Evolutionary conservation across 768 basidiomycete species (phyloP).

Genomic region (Phlegmacium glaucopus): DNA sequence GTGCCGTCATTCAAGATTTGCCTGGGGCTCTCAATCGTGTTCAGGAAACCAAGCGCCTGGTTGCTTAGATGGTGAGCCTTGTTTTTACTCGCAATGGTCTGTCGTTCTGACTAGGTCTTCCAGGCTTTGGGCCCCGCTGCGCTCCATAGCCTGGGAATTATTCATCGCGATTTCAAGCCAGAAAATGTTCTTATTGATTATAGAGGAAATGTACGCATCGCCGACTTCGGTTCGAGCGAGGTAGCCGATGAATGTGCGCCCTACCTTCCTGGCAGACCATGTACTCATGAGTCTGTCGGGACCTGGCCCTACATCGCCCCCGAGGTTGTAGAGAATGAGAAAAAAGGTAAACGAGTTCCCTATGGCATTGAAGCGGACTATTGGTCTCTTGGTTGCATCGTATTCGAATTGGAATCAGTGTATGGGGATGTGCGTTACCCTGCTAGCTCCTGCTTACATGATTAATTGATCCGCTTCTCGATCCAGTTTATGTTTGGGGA

Average conservation of each 20-base stretch:
- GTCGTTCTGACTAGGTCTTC: not conserved
- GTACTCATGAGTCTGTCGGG: not conserved
- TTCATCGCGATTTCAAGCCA: constrained; percentile 4
- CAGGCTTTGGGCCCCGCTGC: not conserved
- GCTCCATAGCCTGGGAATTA: constrained; percentile 1
- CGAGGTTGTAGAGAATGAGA: not conserved
- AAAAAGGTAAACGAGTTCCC: not conserved
- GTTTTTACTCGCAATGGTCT: not conserved
- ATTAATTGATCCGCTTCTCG: not conserved
- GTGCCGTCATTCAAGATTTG: not conserved
- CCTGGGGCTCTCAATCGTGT: not conserved
- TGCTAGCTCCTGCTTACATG: not conserved
- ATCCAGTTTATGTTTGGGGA: not conserved
- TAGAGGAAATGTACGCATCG: not conserved
- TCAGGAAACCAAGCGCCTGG: not conserved
- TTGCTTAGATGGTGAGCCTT: not conserved
- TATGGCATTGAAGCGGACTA: not conserved
- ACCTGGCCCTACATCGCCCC: not conserved
- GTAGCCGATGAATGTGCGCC: not conserved
- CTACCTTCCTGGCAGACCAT: not conserved
- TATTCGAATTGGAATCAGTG: not conserved
- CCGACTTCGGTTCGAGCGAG: not conserved
- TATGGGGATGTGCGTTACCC: not conserved
- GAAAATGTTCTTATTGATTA: constrained; percentile 5
- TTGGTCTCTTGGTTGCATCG: not conserved